phyloP scores from a whole-genome alignment of 1,284 basidiomycete genomes.

The Porogramme epimiltina region DNA sequence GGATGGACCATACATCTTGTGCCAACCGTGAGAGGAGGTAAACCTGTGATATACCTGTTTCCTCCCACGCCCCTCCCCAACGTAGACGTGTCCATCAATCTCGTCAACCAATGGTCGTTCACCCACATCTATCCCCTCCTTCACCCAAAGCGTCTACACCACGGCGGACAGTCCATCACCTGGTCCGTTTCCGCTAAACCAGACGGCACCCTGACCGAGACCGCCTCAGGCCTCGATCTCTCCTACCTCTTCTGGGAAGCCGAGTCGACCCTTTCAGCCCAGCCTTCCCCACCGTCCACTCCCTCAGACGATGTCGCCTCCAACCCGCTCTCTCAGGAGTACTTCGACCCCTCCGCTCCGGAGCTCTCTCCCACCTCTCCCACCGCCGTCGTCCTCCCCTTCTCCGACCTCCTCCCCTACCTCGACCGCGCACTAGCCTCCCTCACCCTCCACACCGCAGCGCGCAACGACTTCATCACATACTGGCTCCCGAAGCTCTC shows the following conservation, averaged over 20 bases:
- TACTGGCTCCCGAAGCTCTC: conserved; percentile 44
- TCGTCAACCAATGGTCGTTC: conserved; percentile 11
- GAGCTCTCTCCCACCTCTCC: neutral
- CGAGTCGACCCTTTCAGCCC: neutral
- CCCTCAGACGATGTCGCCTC: neutral
- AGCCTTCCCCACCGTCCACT: neutral
- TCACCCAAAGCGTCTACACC: neutral
- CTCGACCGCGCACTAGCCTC: conserved; percentile 35
- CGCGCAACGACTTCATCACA: conserved; percentile 45
- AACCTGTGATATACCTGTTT: conserved; percentile 8
- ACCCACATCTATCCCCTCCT: conserved; percentile 6
- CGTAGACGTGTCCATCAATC: neutral
- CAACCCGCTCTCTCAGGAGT: neutral
- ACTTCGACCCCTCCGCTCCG: conserved; percentile 2
- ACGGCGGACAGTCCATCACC: conserved; percentile 16
- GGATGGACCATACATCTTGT: neutral
- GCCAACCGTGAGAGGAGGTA: neutral
- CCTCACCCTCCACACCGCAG: conserved; percentile 42
- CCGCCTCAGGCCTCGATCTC: neutral
- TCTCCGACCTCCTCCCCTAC: conserved; percentile 32
- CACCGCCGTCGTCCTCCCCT: conserved; percentile 29
- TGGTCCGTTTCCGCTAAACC: conserved; percentile 17
- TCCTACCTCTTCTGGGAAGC: conserved; percentile 36
- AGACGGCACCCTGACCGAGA: neutral
- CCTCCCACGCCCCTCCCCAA: neutral